Evolutionary conservation across 352 stramenopile species (phyloP).

Genomic region (Blastocystis sp.): DNA sequence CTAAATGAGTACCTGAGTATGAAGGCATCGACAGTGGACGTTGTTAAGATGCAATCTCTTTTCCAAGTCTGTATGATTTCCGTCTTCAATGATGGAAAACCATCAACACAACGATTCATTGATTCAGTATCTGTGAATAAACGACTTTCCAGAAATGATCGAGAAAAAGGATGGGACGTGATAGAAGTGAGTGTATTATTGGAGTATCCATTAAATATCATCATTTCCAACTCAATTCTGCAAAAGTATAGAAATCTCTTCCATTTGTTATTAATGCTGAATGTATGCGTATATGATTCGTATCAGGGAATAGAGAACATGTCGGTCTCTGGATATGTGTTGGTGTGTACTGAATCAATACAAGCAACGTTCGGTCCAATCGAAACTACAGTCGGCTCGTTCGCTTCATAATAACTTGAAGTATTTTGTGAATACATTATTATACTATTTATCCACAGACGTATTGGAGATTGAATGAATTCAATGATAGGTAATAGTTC

Average conservation of each 20-base stretch:
- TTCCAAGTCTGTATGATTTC: conserved; percentile 9
- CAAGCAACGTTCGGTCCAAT: conserved; percentile 6
- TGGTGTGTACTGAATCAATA: not conserved
- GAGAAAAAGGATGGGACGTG: conserved; percentile 31
- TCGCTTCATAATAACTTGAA: conserved; percentile 39
- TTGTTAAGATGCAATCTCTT: conserved; percentile 10
- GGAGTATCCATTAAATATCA: conserved; percentile 51
- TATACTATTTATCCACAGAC: conserved; percentile 11
- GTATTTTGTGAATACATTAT: conserved; percentile 26
- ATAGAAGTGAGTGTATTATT: conserved; percentile 14
- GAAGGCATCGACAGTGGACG: not conserved
- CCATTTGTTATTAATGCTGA: conserved; percentile 5
- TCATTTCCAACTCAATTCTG: not conserved
- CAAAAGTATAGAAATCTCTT: conserved; percentile 29
- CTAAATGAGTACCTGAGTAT: conserved; percentile 17
- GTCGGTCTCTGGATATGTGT: conserved; percentile 13
- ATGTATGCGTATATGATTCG: no score
- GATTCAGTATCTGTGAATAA: conserved; percentile 12
- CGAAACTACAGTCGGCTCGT: not conserved
- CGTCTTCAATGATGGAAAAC: not conserved
- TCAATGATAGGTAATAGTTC: not conserved
- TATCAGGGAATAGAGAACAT: conserved; percentile 43
- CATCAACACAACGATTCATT: not conserved
- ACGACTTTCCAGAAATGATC: not conserved
- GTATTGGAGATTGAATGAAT: not conserved